A percentile compares a stretch with the other conserved stretches of the same genome.
These are phyloP conservation scores for Kickxella alabastrina DNA, from an alignment of 192 early-diverging fungal species.

Conservation along the genomic window DNA sequence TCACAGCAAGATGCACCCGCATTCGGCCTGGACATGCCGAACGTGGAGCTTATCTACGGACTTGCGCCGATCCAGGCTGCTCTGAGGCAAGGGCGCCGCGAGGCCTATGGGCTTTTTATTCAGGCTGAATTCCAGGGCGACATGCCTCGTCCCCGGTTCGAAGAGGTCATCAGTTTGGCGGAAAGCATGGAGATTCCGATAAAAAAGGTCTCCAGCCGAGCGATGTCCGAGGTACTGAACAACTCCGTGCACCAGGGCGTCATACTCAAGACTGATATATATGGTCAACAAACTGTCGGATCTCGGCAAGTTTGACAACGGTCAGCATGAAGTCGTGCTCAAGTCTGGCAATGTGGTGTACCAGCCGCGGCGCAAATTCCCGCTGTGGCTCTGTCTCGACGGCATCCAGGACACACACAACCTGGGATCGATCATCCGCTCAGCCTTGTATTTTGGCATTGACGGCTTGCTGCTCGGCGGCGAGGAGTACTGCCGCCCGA, in stretches of 20 bases:
- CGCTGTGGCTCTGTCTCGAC: conserved; percentile 32
- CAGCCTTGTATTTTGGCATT: conserved; percentile 49
- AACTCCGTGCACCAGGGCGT: conserved; percentile 31
- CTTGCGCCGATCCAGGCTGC: conserved; percentile 20
- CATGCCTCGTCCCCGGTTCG: conserved; percentile 1
- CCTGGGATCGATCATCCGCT: conserved; percentile 41
- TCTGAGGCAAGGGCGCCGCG: conserved; percentile 20
- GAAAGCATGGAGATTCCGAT: conserved; percentile 10
- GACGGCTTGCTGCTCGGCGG: conserved; percentile 24
- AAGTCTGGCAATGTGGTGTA: neutral
- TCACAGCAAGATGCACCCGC: too few relatives aligned
- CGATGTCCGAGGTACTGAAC: neutral
- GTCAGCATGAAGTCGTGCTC: conserved; percentile 10
- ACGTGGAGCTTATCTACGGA: conserved; percentile 35
- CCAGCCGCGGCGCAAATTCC: conserved; percentile 22
- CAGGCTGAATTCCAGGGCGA: conserved; percentile 18
- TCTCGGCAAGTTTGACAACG: conserved; percentile 9
- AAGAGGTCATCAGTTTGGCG: conserved; percentile 7
- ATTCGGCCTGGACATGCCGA: conserved; percentile 1
- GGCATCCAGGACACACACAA: conserved; percentile 38
- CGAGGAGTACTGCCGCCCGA: conserved; percentile 7
- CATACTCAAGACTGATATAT: conserved; percentile 9
- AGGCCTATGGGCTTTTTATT: conserved; percentile 12
- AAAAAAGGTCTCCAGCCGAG: neutral
- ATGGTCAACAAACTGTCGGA: neutral